Percentiles rank a stretch among this genome's conserved stretches.
phyloP scores from a whole-genome alignment of 306 rosid genomes.

The Quercus cerris region DNA sequence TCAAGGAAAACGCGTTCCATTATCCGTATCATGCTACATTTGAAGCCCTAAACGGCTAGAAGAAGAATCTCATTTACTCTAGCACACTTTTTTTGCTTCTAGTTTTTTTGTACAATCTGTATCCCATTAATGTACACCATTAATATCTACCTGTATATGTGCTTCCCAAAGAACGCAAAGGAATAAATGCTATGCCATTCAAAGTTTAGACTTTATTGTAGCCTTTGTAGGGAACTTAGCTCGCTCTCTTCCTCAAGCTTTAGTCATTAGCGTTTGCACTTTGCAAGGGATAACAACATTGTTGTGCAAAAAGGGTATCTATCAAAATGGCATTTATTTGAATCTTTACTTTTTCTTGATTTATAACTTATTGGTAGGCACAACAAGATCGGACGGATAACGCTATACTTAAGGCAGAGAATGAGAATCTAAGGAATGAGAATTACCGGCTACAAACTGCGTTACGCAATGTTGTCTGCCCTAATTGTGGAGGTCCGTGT shows the following conservation, averaged over 20 bases:
- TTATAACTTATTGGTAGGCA: slow-evolving; percentile 42
- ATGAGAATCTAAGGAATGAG: slow-evolving; percentile 72
- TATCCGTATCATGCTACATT: slow-evolving; percentile 19
- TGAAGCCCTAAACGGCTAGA: slow-evolving; percentile 31
- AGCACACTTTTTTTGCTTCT: not conserved
- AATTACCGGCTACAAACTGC: slow-evolving; percentile 73
- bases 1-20: slow-evolving; percentile 51
- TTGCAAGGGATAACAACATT: not conserved
- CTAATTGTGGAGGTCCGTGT: slow-evolving; percentile 80
- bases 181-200: slow-evolving; percentile 52
- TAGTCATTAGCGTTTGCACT: not conserved
- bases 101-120: slow-evolving; percentile 46
- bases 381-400: slow-evolving; percentile 92
- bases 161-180: slow-evolving; percentile 47
- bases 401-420: slow-evolving; percentile 73
- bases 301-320: not conserved
- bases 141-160: slow-evolving; percentile 66
- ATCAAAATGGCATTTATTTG: not conserved
- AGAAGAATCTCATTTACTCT: slow-evolving; percentile 13
- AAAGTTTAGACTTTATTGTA: slow-evolving; percentile 9
- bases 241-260: slow-evolving; percentile 25
- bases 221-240: no score
- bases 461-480: slow-evolving; percentile 67
- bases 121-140: slow-evolving; percentile 63
- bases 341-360: not conserved